phyloP scores from a whole-genome alignment of 257 asterid species.

The Leptodermis oblonga region DNA sequence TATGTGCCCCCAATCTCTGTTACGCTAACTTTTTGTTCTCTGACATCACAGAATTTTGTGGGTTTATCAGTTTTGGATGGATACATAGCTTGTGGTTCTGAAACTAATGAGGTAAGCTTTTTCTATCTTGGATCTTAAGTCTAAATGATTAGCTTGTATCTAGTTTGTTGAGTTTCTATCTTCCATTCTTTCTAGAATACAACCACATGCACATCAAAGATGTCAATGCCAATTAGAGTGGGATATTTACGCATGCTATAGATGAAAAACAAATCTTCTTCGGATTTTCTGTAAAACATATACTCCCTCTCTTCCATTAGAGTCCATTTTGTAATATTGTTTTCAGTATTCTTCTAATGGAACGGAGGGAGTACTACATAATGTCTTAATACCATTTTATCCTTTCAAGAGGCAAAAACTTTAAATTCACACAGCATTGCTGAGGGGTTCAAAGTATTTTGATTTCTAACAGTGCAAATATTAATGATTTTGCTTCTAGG shows the following conservation, averaged over 20 bases:
- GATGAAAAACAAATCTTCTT: no score
- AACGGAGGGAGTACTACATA: no score
- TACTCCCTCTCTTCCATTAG: no score
- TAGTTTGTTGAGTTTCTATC: background rate
- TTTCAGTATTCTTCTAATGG: no score
- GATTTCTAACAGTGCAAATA: background rate
- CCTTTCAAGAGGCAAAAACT: background rate
- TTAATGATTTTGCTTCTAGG: background rate
- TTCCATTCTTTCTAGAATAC: background rate
- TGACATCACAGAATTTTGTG: constrained; percentile 66
- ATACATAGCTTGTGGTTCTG: constrained; percentile 89
- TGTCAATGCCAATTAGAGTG: background rate
- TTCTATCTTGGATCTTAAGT: background rate
- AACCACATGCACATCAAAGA: background rate
- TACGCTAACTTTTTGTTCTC: constrained; percentile 18
- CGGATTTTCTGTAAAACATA: no score
- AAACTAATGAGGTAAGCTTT: constrained; percentile 73
- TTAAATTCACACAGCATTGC: background rate
- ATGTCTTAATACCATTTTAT: background rate
- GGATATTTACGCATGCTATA: background rate
- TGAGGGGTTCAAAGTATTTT: background rate
- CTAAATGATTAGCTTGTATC: background rate
- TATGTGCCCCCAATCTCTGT: background rate
- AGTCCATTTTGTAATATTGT: no score
- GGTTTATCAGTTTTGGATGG: constrained; percentile 86